Evolutionary conservation across 306 rosid genomes (phyloP), one percentile per base, ranked within the genome.

Genomic region (Malus sylvestris): DNA sequence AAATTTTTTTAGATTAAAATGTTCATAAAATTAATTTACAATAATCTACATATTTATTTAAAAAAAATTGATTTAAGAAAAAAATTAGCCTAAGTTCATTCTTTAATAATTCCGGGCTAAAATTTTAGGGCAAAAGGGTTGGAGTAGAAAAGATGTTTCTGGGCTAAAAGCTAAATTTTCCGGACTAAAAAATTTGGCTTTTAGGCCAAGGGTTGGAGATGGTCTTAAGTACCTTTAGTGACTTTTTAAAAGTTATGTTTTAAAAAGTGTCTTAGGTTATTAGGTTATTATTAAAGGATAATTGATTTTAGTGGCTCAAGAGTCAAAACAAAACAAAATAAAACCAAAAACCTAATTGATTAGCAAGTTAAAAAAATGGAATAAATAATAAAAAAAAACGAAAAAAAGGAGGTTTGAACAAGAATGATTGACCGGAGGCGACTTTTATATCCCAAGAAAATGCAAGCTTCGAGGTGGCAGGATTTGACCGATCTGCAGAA

Each of bases 401-500:
- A 27, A 22, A n/a, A 15, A 7, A 6, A 15, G 38, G 29, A 18
- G 14, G 69, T 73, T 60, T 73, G 77, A 73, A 42, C 30, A 60
- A 9, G 71, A 82, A 82, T 78, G 70, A 74, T 82, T 82, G 80
- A 74, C 85, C 62, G 38, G 57, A 53, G 46, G 72, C 25, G 8
- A 10, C 7, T n/a, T 19, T 59, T 58, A 58, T 62, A 80, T 78
- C 76, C 86, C 83, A 27, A 84, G 60, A 71, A 72, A 76, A 38
- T 66, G 79, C 59, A n/a, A 42, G 80, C 77, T 73, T 87, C 86
- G 83, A 87, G 85, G 81, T 61, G 38, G 78, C 40, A 74, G 74
- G 81, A 76, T 83, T 83, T 84, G 84, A 79, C 81, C 71, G n/a
- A 77, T 68, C 75, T 59, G 71, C 53, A 53, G 10, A 59, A 67